phyloP scores from a whole-genome alignment of 495 filamentous ascomycete species.

The Talaromyces proteolyticus region DNA sequence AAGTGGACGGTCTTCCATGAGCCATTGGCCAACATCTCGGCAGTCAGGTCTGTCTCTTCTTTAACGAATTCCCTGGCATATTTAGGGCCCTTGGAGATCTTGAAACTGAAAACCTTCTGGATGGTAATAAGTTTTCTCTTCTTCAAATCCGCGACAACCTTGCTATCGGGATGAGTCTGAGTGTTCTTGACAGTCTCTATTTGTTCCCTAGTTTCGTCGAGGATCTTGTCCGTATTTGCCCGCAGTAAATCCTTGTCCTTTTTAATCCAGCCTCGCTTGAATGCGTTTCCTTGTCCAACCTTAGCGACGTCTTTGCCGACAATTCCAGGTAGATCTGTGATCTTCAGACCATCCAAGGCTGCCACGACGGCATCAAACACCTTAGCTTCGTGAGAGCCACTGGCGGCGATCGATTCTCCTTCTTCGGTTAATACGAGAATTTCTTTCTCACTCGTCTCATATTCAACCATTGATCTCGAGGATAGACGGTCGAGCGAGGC shows the following conservation, averaged over 20 bases:
- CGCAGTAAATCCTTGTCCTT: constrained; percentile 70
- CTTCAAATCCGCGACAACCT: constrained; percentile 71
- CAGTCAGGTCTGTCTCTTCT: constrained; percentile 92
- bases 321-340: constrained; percentile 68
- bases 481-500: constrained; percentile 79
- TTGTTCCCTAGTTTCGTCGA: constrained; percentile 71
- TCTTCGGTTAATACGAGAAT: constrained; percentile 73
- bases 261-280: constrained; percentile 94
- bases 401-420: constrained; percentile 66
- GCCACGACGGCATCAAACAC: constrained; percentile 82
- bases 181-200: constrained; percentile 64
- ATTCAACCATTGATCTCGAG: constrained; percentile 78
- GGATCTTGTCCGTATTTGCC: constrained; percentile 57
- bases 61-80: constrained; percentile 79
- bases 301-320: constrained; percentile 82
- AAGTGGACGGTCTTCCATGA: constrained; percentile 72
- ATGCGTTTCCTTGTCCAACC: constrained; percentile 90
- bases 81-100: constrained; percentile 76
- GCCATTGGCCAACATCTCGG: constrained; percentile 75
- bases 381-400: constrained; percentile 91
- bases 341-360: constrained; percentile 71
- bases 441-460: constrained; percentile 76
- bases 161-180: constrained; percentile 60
- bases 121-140: constrained; percentile 81
- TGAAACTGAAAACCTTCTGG: constrained; percentile 81